Evolutionary conservation across 495 filamentous ascomycete species (phyloP).

Genomic region (Aspergillus affinis): DNA sequence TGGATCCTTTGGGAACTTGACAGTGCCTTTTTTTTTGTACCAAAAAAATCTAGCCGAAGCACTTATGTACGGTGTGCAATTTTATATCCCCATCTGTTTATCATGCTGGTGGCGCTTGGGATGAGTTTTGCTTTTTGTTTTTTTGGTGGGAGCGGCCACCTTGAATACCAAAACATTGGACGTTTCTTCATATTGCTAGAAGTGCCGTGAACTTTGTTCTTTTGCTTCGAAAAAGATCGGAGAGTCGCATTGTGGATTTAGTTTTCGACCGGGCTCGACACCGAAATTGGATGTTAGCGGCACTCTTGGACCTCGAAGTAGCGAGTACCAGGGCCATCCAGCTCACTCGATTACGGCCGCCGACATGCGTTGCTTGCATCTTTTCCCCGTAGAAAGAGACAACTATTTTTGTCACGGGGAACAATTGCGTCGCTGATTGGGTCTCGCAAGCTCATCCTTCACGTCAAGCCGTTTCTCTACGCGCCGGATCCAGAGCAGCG

Average conservation of each 20-base stretch:
- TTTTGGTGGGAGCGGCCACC: neutral
- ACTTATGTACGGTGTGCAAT: constrained; percentile 2
- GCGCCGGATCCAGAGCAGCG: constrained; percentile 6
- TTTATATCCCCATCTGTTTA: constrained; percentile 7
- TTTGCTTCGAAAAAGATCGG: neutral
- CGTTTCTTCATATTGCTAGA: too few relatives aligned
- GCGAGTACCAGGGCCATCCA: too few relatives aligned
- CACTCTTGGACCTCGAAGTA: neutral
- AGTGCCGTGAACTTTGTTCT: neutral
- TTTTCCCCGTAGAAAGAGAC: neutral
- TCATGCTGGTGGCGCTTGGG: neutral
- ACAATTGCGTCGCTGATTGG: constrained; percentile 5
- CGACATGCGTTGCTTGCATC: neutral
- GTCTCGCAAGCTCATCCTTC: neutral
- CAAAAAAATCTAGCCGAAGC: constrained; percentile 22
- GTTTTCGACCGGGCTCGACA: neutral
- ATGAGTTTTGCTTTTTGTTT: neutral
- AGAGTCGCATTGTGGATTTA: neutral
- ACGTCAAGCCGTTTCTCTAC: constrained; percentile 3
- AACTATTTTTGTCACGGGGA: constrained; percentile 4
- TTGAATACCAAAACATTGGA: neutral
- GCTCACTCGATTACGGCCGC: neutral
- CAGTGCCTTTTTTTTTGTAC: constrained; percentile 19
- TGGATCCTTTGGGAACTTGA: neutral
- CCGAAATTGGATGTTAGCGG: neutral